These are phyloP conservation scores for Alternaria arborescens DNA, from an alignment of 2,329 filamentous ascomycete species.

Conservation along the genomic window DNA sequence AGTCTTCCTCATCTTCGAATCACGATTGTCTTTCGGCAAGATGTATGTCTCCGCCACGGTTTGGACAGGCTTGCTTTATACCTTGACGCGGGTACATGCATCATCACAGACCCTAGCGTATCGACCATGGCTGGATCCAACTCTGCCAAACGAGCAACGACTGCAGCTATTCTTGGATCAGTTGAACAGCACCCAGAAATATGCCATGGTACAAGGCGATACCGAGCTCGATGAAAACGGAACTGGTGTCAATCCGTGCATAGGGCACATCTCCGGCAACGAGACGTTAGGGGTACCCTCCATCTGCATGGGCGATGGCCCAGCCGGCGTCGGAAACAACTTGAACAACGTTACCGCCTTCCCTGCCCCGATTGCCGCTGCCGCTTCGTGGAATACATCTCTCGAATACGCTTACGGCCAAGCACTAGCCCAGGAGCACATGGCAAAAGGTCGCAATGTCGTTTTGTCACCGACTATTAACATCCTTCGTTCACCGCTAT, in stretches of 20 bases:
- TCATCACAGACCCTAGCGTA: background rate
- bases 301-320: conserved; percentile 13
- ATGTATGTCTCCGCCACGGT: background rate
- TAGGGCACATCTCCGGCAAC: conserved; percentile 9
- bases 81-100: conserved; percentile 1
- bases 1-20: background rate
- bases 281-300: conserved; percentile 5
- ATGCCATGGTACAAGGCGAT: conserved; percentile 9
- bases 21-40: background rate
- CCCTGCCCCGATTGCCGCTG: background rate
- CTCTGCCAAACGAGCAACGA: background rate
- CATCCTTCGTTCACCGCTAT: conserved; percentile 13
- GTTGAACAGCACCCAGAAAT: conserved; percentile 11
- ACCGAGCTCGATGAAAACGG: conserved; percentile 9
- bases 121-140: conserved; percentile 5
- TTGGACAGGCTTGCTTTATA: background rate
- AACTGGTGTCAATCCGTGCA: conserved; percentile 6
- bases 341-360: conserved; percentile 7
- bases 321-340: conserved; percentile 8
- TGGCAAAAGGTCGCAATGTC: conserved; percentile 8
- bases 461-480: conserved; percentile 40
- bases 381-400: background rate
- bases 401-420: conserved; percentile 8
- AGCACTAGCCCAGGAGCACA: conserved; percentile 4
- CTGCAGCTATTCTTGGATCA: conserved; percentile 6